Base-by-base conservation (phyloP, 1,284 basidiomycete genomes). In the Cystobasidium slooffiae region DNA sequence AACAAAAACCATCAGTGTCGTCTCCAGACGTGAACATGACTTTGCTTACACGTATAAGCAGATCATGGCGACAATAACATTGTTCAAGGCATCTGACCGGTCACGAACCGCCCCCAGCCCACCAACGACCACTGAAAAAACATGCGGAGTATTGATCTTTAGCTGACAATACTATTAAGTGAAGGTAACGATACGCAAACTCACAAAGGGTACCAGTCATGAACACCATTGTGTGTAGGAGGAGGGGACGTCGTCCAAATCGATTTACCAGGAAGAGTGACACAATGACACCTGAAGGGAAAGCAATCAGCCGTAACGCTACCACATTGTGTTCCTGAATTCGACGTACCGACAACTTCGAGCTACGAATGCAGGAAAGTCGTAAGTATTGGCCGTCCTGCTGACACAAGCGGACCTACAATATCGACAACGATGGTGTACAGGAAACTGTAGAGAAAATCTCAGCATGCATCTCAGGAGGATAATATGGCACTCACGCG, bases 41-140 rank as follows among this genome's bases (percentile, higher is more conserved):
- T 14, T n/a, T 16, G 18, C 31, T n/a, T 16, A 37, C 58, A 55
- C 64, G 78, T 49, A 84, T 67, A 84, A 81, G 78, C 82, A 83
- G 77, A 84, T 83, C 82, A 84, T 84, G 41, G 83, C 83, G 31
- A 83, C 83, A 58, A 85, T 81, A 20, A 81, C 81, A 24, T 82
- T 81, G 75, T 82, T 81, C 47, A 70, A 39, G 20, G 73, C 39
- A 37, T 76, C 24, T 20, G 52, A 31, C 31, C 67, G 16, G 53
- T 69, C 55, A 9, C 67, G 22, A 22, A 39, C 52, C 20, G 41
- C 39, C 8, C 67, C 67, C 3, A 69, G 24, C 1, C 53, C 67
- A 12, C 67, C 67, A 20, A 69, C 67, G 20, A 69, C 43, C 24
- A 69, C 65, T 51, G 9, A 12, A 41, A 3, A 39, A 6, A 16